Evolutionary conservation across 805 yeast genomes (phyloP).

Genomic region (Sugiyamaella lignohabitans): DNA sequence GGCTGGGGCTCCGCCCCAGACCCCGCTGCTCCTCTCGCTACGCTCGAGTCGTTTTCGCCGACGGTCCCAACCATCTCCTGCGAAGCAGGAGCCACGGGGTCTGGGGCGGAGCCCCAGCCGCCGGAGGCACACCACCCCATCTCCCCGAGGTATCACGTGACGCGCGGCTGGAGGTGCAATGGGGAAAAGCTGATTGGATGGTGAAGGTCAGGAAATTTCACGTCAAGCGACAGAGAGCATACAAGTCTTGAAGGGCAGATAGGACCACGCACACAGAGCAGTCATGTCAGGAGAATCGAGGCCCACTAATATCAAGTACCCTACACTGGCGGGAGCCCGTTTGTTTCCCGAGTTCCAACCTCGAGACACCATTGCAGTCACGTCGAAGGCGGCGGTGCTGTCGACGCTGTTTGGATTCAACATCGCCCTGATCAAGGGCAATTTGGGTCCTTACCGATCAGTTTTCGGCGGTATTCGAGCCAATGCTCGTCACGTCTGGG

Average conservation of each 20-base stretch:
- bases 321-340: constrained; percentile 10
- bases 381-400: constrained; percentile 41
- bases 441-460: constrained; percentile 28
- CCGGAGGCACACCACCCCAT: no score
- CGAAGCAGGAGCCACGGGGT: no score
- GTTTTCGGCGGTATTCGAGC: constrained; percentile 26
- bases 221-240: neutral
- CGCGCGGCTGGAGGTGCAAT: no score
- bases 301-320: constrained; percentile 12
- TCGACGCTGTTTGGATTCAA: constrained; percentile 43
- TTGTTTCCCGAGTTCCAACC: constrained; percentile 42
- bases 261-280: neutral
- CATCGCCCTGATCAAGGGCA: constrained; percentile 41
- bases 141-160: no score
- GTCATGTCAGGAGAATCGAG: constrained; percentile 4
- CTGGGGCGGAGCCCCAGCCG: no score
- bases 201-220: neutral
- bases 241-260: neutral
- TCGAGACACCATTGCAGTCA: constrained; percentile 47
- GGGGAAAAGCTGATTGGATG: neutral
- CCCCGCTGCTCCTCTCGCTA: no score
- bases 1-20: no score
- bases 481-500: constrained; percentile 23
- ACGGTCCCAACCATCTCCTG: no score
- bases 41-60: no score